Evolutionary conservation across 768 basidiomycete species (phyloP).

Genomic region (Hygrocybe punicea): DNA sequence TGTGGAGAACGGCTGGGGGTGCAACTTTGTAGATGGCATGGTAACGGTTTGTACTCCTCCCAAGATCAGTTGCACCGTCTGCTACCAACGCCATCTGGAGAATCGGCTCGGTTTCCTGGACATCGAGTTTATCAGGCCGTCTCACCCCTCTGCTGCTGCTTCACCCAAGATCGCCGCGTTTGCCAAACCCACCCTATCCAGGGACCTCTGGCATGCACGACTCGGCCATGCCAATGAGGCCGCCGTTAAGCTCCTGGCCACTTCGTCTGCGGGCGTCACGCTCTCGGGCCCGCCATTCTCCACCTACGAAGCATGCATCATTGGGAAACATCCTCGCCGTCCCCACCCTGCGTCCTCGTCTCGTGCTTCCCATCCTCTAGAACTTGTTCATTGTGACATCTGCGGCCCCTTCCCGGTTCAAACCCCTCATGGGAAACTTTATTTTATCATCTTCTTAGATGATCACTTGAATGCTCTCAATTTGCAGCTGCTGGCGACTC

Average conservation of each 20-base stretch:
- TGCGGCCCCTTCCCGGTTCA: slow-evolving; percentile 23
- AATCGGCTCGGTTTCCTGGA: not conserved
- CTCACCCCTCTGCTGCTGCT: not conserved
- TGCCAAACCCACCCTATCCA: not conserved
- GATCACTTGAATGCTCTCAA: slow-evolving; percentile 4
- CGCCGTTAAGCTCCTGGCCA: slow-evolving; percentile 14
- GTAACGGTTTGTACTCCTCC: too few relatives aligned
- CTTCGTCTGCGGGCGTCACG: slow-evolving; percentile 15
- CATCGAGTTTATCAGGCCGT: too few relatives aligned
- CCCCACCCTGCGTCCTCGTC: not conserved
- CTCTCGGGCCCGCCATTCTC: slow-evolving; percentile 2
- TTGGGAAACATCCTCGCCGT: slow-evolving; percentile 22
- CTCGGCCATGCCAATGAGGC: slow-evolving; percentile 24
- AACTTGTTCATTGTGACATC: slow-evolving; percentile 20
- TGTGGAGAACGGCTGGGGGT: slow-evolving; percentile 7
- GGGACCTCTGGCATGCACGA: slow-evolving; percentile 23
- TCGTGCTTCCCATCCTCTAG: not conserved
- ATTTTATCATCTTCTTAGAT: slow-evolving; percentile 18
- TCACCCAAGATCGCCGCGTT: not conserved
- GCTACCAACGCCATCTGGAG: not conserved
- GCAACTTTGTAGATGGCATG: slow-evolving; percentile 4
- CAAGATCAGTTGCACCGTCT: not conserved
- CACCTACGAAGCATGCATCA: slow-evolving; percentile 21
- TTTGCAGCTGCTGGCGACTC: not conserved
- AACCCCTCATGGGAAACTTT: slow-evolving; percentile 10